phyloP scores from a whole-genome alignment of 371 early-diverging fungal genomes.

The Actinomortierella wolfii region DNA sequence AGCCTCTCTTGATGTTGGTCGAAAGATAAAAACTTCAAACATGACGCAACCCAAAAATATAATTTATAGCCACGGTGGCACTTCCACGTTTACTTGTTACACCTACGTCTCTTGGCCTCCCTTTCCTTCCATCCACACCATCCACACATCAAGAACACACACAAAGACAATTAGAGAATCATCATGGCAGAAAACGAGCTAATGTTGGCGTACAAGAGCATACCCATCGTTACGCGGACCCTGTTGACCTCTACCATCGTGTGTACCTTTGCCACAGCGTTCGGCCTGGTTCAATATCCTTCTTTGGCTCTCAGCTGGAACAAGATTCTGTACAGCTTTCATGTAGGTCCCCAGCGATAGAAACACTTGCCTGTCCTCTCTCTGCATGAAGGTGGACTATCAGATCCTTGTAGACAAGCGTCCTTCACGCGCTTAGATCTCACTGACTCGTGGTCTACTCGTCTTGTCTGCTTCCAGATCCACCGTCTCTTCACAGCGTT shows the following conservation, averaged over 20 bases:
- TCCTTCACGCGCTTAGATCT: too few species aligned
- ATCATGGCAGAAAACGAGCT: constrained; percentile 49
- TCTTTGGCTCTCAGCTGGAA: constrained; percentile 52
- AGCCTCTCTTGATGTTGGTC: too few species aligned
- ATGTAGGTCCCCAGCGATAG: constrained; percentile 31
- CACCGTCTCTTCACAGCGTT: constrained; percentile 82
- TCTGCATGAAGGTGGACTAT: too few species aligned
- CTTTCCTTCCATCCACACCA: neutral
- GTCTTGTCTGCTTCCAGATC: constrained; percentile 52
- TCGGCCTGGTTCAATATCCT: constrained; percentile 52
- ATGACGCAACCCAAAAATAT: too few species aligned
- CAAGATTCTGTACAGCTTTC: constrained; percentile 44
- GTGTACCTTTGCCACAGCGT: constrained; percentile 50
- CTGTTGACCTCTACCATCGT: constrained; percentile 61
- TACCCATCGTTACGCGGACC: constrained; percentile 69
- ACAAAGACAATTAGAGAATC: neutral
- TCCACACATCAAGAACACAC: neutral
- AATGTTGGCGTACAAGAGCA: constrained; percentile 58
- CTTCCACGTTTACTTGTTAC: too few species aligned
- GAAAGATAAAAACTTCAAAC: too few species aligned
- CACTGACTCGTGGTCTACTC: too few species aligned
- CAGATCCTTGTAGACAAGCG: too few species aligned
- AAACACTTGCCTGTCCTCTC: constrained; percentile 3
- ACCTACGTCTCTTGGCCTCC: too few species aligned
- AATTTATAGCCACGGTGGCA: too few species aligned